phyloP scores from a whole-genome alignment of 208 protist species.

The Trypanosoma mega region DNA sequence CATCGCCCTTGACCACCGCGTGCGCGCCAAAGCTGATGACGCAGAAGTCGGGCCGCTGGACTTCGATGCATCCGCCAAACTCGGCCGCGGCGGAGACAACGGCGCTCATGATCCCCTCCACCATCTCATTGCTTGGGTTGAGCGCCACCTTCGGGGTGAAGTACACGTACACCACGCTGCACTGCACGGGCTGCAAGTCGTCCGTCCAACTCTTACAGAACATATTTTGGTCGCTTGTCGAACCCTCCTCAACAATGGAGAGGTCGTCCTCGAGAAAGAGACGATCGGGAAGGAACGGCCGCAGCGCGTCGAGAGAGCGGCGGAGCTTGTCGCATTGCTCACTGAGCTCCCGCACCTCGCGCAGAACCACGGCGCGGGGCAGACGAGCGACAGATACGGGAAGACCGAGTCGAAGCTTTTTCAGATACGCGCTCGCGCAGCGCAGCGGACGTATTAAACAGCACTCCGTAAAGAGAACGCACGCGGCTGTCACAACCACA shows the following conservation, averaged over 20 bases:
- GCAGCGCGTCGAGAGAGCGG: background rate
- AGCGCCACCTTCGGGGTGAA: background rate
- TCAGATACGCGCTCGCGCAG: background rate
- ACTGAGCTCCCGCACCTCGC: background rate
- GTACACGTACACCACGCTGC: conserved; percentile 3
- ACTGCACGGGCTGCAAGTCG: background rate
- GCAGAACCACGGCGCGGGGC: background rate
- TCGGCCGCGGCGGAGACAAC: conserved; percentile 1
- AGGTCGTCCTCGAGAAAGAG: background rate
- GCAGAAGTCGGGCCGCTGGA: conserved; percentile 13
- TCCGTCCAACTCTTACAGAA: too few relatives aligned
- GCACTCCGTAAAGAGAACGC: background rate
- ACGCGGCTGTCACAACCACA: background rate
- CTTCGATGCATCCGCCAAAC: conserved; percentile 13
- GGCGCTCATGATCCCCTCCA: conserved; percentile 6
- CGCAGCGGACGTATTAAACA: background rate
- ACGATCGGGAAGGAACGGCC: conserved; percentile 2
- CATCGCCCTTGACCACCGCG: background rate
- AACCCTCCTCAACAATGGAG: background rate
- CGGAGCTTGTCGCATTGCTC: background rate
- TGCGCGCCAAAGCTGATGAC: conserved; percentile 16
- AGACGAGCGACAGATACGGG: background rate
- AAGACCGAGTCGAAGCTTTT: too few relatives aligned
- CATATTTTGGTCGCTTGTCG: background rate
- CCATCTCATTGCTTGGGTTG: background rate